Percentiles rank a stretch among this genome's conserved stretches.
Evolutionary conservation across 2,329 filamentous ascomycete species (phyloP).

Genomic region (Ascochyta lentis): DNA sequence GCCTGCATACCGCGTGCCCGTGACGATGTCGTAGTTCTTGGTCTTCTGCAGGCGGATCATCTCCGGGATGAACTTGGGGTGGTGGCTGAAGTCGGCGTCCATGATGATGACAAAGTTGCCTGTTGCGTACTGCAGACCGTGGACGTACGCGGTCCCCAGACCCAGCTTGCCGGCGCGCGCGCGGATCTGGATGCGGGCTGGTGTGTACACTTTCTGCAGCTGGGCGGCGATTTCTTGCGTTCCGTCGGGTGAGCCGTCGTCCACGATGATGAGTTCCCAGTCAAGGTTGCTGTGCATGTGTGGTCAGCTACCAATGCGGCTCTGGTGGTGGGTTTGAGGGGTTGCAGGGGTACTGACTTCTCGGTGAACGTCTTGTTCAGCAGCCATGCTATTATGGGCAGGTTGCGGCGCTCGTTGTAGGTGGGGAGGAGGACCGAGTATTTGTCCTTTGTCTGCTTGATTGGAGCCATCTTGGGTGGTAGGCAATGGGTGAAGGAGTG

Average conservation of each 20-base stretch:
- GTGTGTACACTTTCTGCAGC: constrained; percentile 81
- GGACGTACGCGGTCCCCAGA: constrained; percentile 95
- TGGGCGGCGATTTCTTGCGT: constrained; percentile 90
- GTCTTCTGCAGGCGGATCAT: constrained; percentile 85
- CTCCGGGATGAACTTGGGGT: constrained; percentile 96
- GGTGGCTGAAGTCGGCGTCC: constrained; percentile 99
- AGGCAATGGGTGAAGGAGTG: constrained; percentile 36
- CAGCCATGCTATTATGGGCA: constrained; percentile 94
- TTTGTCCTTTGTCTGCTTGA: constrained; percentile 67
- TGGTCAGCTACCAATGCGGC: constrained; percentile 12
- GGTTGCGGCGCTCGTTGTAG: constrained; percentile 97
- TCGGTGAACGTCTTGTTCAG: constrained; percentile 91
- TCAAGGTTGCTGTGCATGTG: constrained; percentile 74
- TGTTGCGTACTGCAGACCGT: constrained; percentile 86
- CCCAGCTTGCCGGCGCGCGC: constrained; percentile 93
- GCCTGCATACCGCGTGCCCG: constrained; percentile 90
- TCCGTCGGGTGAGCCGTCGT: constrained; percentile 96
- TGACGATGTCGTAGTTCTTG: constrained; percentile 92
- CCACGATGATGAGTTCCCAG: constrained; percentile 97
- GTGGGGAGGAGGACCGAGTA: constrained; percentile 98
- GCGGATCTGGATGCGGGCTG: constrained; percentile 80
- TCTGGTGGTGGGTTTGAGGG: not conserved
- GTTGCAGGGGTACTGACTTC: constrained; percentile 64
- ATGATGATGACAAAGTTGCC: constrained; percentile 99
- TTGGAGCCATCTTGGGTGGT: constrained; percentile 38